Conservation (phyloP, 495 filamentous ascomycete species). For the Pseudoneurospora amorphoporcata region DNA sequence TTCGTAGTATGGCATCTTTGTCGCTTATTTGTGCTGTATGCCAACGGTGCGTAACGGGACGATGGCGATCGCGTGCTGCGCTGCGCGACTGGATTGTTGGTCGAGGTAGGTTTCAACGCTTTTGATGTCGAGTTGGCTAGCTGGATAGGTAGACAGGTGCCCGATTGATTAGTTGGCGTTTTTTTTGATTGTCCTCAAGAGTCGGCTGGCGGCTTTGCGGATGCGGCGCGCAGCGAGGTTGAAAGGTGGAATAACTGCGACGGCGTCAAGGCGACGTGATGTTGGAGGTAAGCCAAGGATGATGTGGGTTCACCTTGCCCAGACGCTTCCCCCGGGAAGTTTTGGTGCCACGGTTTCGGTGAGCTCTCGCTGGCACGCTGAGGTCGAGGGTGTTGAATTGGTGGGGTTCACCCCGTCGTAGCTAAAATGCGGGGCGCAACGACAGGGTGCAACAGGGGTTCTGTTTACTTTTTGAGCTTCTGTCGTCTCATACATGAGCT, state of each 20-base stretch:
- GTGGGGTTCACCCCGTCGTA: not conserved
- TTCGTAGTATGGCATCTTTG: constrained; percentile 40
- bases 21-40: not conserved
- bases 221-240: not conserved
- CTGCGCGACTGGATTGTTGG: not conserved
- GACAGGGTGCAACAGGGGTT: not conserved
- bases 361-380: not conserved
- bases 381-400: not conserved
- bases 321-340: not conserved
- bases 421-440: not conserved
- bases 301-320: not conserved
- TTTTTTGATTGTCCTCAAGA: not conserved
- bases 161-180: not conserved
- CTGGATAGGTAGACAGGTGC: not conserved
- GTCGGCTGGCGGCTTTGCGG: not conserved
- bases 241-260: not conserved
- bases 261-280: not conserved
- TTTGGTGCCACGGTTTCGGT: not conserved
- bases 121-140: not conserved
- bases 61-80: not conserved
- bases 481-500: not conserved
- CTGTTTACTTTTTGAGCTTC: not conserved
- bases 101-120: not conserved
- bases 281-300: not conserved
- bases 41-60: not conserved